Conservation (phyloP, 768 basidiomycete species). For the Neoboletus magnificus region DNA sequence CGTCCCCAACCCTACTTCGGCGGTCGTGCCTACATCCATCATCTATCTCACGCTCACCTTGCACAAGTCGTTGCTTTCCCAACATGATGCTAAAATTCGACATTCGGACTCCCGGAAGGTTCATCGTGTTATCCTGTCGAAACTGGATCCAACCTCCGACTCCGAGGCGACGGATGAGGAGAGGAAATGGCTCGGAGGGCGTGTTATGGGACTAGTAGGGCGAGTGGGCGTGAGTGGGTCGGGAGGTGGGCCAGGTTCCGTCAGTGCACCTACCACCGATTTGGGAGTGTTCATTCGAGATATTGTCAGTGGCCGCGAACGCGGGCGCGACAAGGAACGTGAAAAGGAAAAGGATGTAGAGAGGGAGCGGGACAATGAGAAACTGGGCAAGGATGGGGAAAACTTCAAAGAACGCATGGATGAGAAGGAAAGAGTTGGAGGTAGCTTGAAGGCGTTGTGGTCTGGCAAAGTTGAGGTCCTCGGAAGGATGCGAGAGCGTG, state of each 20-base stretch:
- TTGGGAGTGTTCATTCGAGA: conserved; percentile 49
- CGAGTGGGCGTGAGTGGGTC: conserved; percentile 31
- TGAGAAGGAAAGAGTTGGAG: conserved; percentile 35
- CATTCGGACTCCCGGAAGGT: conserved; percentile 56
- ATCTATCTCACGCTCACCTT: conserved; percentile 26
- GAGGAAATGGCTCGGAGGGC: conserved; percentile 30
- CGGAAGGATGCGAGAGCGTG: conserved; percentile 27
- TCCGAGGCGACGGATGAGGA: conserved; percentile 32
- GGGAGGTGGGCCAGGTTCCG: conserved; percentile 37
- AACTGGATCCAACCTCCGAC: conserved; percentile 43
- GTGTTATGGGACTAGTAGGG: conserved; percentile 40
- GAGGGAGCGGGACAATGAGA: conserved; percentile 38
- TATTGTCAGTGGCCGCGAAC: conserved; percentile 35
- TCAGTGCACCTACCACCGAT: conserved; percentile 50
- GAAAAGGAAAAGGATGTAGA: conserved; percentile 34
- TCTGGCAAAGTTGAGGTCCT: conserved; percentile 30
- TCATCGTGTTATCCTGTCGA: conserved; percentile 58
- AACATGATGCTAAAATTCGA: conserved; percentile 30
- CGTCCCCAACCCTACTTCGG: conserved; percentile 13
- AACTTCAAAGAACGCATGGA: conserved; percentile 26
- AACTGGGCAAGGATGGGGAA: conserved; percentile 35
- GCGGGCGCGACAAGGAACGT: conserved; percentile 28
- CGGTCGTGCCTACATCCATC: neutral
- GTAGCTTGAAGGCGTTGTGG: conserved; percentile 35
- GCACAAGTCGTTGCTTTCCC: conserved; percentile 21